Evolutionary conservation across 805 yeast genomes (phyloP).

Genomic region (Pichia gijzeniarum): DNA sequence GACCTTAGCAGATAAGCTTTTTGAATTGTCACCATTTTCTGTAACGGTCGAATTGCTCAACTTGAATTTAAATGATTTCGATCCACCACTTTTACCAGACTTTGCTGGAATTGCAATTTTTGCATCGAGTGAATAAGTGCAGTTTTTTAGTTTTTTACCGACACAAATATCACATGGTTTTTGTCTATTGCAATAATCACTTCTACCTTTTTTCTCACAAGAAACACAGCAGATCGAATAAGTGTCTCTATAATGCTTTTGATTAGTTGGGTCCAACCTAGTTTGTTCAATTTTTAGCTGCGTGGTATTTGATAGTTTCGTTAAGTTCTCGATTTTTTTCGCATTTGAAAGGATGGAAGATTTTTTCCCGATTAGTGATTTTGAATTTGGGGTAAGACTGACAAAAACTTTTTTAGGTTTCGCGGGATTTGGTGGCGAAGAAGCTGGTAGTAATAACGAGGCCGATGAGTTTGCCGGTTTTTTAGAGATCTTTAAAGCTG

Average conservation of each 20-base stretch:
- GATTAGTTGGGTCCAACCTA: constrained; percentile 1
- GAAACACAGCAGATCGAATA: constrained; percentile 11
- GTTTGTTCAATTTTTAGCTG: not conserved
- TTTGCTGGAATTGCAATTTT: constrained; percentile 5
- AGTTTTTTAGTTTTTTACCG: constrained; percentile 8
- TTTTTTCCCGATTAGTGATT: no score
- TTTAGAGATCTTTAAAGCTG: no score
- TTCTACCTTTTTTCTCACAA: constrained; percentile 7
- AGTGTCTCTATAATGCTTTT: constrained; percentile 6
- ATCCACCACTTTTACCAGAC: not conserved
- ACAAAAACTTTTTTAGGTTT: no score
- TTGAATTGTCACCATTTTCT: not conserved
- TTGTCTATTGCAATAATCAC: constrained; percentile 10
- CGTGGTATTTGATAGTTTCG: not conserved
- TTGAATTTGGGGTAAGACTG: no score
- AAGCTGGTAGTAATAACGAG: no score
- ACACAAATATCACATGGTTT: constrained; percentile 14
- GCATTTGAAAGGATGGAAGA: no score
- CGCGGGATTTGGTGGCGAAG: no score
- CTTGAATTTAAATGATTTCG: not conserved
- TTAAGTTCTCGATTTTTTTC: not conserved
- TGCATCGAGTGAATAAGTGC: constrained; percentile 12
- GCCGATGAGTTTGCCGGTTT: no score
- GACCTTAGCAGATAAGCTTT: not conserved
- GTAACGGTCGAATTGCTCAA: not conserved